Base-by-base conservation (phyloP, 2,329 filamentous ascomycete species). In the Fusarium setosum region DNA sequence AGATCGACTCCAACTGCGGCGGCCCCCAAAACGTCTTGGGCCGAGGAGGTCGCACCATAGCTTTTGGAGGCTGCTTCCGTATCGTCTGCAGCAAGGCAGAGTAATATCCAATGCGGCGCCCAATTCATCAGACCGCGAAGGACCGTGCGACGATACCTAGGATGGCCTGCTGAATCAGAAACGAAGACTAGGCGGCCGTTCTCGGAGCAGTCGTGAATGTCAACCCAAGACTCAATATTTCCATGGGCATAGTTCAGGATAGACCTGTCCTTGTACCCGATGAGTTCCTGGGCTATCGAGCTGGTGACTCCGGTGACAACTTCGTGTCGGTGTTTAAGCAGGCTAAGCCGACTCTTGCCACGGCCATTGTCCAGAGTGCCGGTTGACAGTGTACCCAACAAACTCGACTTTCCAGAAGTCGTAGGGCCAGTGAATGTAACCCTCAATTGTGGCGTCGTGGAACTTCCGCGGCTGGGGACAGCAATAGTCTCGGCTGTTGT, bases 271-370 rank as follows among this genome's bases (percentile, higher is more conserved):
- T 86, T 84, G 75, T 98, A 99, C 8, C 96, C 96, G 63, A 99
- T 87, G 10, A 99, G 83, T 76, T 98, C 96, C 73, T 97, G 95
- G 0, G 96, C 93, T 41, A 99, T 91, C 6, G 95, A 98, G 74
- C 94, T 97, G 2, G 96, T 99, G 64, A 97, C 85, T 1, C 96
- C 96, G 3, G 95, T 96, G 4, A 87, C 90, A 57, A 98, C 92
- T 75, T 99, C 96, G 74, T 99, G 96, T 11, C 92, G 89, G 77
- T 99, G 96, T 75, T 94, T 97, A 26, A 99, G 82, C 49, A 98
- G 84, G 72, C 92, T 95, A 23, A 97, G 83, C 52, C 96, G 88
- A 74, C 93, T 97, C 74, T 94, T 96, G 1, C 96, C 96, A 64
- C 94, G 86, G 0, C 95, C 95, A 76, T 98, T 97, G 75, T 99